Conservation (phyloP, 1,284 basidiomycete species). For the Lentinula novae-zelandiae region DNA sequence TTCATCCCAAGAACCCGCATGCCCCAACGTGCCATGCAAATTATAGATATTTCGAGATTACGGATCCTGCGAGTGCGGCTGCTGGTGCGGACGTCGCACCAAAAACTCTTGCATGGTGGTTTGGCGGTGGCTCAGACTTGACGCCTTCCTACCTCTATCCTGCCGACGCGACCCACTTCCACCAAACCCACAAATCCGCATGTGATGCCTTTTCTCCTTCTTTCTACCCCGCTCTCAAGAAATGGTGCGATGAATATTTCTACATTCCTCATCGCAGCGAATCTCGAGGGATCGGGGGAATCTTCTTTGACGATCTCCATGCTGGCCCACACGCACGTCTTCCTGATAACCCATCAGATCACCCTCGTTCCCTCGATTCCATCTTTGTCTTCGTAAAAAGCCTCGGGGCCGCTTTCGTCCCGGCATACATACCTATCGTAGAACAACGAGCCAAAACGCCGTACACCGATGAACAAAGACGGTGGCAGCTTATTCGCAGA, state of each 20-base stretch:
- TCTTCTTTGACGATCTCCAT: conserved; percentile 94
- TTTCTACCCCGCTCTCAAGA: conserved; percentile 84
- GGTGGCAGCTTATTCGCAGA: conserved; percentile 89
- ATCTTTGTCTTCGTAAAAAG: conserved; percentile 76
- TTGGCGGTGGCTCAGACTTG: conserved; percentile 95
- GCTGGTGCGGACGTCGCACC: conserved; percentile 26
- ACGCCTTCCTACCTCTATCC: conserved; percentile 93
- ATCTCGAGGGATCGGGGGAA: conserved; percentile 86
- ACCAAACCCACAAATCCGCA: conserved; percentile 72
- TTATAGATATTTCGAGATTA: conserved; percentile 96
- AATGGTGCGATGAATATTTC: conserved; percentile 99
- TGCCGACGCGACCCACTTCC: conserved; percentile 88
- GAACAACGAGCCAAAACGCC: conserved; percentile 48
- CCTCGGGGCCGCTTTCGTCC: conserved; percentile 79
- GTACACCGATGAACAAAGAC: conserved; percentile 64
- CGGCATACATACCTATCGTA: conserved; percentile 86
- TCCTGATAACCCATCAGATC: conserved; percentile 41
- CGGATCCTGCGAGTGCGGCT: conserved; percentile 41
- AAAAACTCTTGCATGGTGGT: conserved; percentile 92
- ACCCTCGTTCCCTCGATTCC: background rate
- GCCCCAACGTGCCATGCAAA: conserved; percentile 95
- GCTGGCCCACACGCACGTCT: conserved; percentile 57
- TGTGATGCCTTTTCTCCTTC: conserved; percentile 72
- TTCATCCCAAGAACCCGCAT: conserved; percentile 92
- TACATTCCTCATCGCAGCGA: conserved; percentile 91